Evolutionary conservation across 129 eudicot species (phyloP).

Genomic region (Scalesia atractyloides): DNA sequence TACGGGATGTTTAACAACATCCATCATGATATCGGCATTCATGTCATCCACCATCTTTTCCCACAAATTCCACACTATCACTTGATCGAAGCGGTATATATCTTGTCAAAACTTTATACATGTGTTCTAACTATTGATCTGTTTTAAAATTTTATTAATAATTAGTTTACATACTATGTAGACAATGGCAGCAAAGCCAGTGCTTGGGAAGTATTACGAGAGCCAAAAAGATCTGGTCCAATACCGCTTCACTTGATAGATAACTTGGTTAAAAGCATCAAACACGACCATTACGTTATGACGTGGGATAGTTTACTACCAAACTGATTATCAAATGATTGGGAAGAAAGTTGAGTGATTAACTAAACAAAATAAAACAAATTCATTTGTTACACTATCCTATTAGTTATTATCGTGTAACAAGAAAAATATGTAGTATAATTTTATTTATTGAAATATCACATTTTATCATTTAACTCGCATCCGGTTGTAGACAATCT

Average conservation of each 20-base stretch:
- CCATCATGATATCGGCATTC: slow-evolving; percentile 89
- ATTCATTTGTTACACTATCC: slow-evolving; percentile 17
- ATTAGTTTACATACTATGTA: slow-evolving; percentile 25
- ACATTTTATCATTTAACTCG: neutral
- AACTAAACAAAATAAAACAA: slow-evolving; percentile 22
- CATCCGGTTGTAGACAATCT: neutral
- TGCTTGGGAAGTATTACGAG: slow-evolving; percentile 71
- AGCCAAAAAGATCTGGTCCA: slow-evolving; percentile 64
- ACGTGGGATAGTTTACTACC: slow-evolving; percentile 71
- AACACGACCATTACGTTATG: slow-evolving; percentile 67
- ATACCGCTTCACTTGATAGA: slow-evolving; percentile 65
- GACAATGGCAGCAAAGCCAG: slow-evolving; percentile 67
- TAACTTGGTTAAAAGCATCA: slow-evolving; percentile 53
- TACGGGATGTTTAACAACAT: slow-evolving; percentile 73
- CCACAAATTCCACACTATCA: slow-evolving; percentile 94
- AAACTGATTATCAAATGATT: slow-evolving; percentile 49
- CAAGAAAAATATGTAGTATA: slow-evolving; percentile 2
- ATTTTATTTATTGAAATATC: slow-evolving; percentile 16
- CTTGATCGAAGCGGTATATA: slow-evolving; percentile 62
- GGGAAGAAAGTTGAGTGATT: slow-evolving; percentile 35
- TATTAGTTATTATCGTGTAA: slow-evolving; percentile 16
- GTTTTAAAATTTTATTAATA: neutral
- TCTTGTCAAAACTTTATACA: neutral
- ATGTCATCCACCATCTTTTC: slow-evolving; percentile 88
- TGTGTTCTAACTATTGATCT: neutral